These are phyloP conservation scores for Cladophialophora exuberans DNA, from an alignment of 2,329 filamentous ascomycete species.

Conservation along the genomic window DNA sequence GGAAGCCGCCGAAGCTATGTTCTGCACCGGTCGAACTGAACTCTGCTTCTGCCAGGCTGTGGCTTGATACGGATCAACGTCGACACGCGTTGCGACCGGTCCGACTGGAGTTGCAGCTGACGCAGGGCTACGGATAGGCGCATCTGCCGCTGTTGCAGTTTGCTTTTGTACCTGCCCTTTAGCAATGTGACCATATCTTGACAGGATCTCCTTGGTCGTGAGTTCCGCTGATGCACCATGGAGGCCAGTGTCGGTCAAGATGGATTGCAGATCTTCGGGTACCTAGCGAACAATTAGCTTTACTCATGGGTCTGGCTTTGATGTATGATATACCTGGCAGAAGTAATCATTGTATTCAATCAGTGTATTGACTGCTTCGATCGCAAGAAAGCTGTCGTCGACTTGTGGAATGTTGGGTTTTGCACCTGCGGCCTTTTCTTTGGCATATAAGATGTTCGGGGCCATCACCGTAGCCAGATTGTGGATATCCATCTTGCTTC, in stretches of 20 bases:
- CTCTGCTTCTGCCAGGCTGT: conserved; percentile 78
- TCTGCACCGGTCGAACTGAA: conserved; percentile 74
- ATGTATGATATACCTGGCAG: conserved; percentile 74
- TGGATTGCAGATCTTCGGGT: conserved; percentile 84
- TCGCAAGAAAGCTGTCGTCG: conserved; percentile 87
- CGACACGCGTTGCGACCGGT: conserved; percentile 67
- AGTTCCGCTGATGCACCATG: conserved; percentile 84
- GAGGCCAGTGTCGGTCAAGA: conserved; percentile 79
- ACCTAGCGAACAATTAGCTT: conserved; percentile 61
- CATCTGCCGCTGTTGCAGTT: conserved; percentile 57
- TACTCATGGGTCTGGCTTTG: conserved; percentile 10
- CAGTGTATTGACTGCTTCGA: conserved; percentile 87
- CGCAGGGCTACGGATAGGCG: conserved; percentile 52
- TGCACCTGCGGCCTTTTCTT: conserved; percentile 53
- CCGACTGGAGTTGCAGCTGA: conserved; percentile 44
- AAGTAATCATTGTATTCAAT: conserved; percentile 95
- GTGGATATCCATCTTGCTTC: conserved; percentile 98
- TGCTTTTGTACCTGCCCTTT: conserved; percentile 59
- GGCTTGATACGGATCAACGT: conserved; percentile 78
- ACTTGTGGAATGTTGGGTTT: conserved; percentile 69
- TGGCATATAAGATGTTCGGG: conserved; percentile 82
- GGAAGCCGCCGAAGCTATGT: conserved; percentile 24
- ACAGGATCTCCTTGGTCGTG: conserved; percentile 95
- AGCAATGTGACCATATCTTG: conserved; percentile 83
- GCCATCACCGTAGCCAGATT: conserved; percentile 97